These are phyloP conservation scores for Vitellaria paradoxa DNA, from an alignment of 179 eudicot genomes.

Conservation along the genomic window DNA sequence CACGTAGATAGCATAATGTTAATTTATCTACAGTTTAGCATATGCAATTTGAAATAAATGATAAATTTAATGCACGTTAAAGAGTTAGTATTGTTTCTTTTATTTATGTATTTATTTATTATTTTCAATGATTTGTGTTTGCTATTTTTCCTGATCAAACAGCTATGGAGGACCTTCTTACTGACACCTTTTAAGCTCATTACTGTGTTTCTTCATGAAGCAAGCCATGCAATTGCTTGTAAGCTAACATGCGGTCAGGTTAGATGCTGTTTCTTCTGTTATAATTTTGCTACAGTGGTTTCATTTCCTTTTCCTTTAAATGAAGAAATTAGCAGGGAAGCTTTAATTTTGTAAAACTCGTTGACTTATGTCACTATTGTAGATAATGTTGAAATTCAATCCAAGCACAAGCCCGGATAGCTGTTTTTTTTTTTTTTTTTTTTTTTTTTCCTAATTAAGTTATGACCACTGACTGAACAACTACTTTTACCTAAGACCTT, in stretches of 20 bases:
- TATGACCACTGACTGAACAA: not conserved
- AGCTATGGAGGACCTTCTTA: slow-evolving; percentile 73
- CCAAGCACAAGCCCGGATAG: not conserved
- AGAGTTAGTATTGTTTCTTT: not conserved
- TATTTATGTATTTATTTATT: not conserved
- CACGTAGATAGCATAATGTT: not conserved
- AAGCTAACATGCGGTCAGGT: slow-evolving; percentile 69
- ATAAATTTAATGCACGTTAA: not conserved
- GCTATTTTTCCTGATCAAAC: slow-evolving; percentile 18
- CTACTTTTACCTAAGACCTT: not conserved
- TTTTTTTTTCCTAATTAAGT: not conserved
- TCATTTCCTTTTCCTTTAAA: not conserved
- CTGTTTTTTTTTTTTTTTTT: not conserved
- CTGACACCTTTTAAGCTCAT: slow-evolving; percentile 77
- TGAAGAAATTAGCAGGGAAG: not conserved
- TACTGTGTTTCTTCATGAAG: slow-evolving; percentile 80
- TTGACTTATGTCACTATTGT: not conserved
- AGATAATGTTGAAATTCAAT: not conserved
- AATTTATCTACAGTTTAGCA: not conserved
- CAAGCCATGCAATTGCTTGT: slow-evolving; percentile 75
- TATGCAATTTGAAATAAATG: not conserved
- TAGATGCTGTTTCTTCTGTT: slow-evolving; percentile 13
- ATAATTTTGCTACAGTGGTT: not conserved
- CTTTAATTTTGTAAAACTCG: not conserved
- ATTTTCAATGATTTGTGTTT: not conserved